Percentiles rank a stretch among this genome's conserved stretches.
These are phyloP conservation scores for Calendula officinalis DNA, from an alignment of 129 eudicot species.

Conservation along the genomic window DNA sequence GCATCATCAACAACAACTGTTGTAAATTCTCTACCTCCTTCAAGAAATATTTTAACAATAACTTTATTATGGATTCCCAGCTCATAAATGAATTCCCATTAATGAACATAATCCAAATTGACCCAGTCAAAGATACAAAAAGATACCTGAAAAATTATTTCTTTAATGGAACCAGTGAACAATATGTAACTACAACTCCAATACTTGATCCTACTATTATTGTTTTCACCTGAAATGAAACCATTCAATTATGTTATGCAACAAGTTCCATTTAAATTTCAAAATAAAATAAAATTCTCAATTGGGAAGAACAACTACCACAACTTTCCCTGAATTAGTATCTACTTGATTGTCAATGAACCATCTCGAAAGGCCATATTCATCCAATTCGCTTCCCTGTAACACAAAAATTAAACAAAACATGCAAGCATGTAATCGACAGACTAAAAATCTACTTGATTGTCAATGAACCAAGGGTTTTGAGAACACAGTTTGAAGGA, in stretches of 20 bases:
- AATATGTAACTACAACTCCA: slow-evolving; percentile 92
- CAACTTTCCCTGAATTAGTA: slow-evolving; percentile 81
- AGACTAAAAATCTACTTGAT: slow-evolving; percentile 60
- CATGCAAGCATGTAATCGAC: too few relatives aligned
- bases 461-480: slow-evolving; percentile 70
- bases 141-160: slow-evolving; percentile 68
- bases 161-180: slow-evolving; percentile 67
- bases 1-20: slow-evolving; percentile 89
- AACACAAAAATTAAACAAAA: too few relatives aligned
- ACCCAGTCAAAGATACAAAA: slow-evolving; percentile 4
- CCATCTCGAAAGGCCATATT: too few relatives aligned
- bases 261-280: slow-evolving; percentile 10
- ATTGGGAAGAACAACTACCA: slow-evolving; percentile 44
- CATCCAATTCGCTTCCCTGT: too few relatives aligned
- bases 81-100: slow-evolving; percentile 12
- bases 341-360: too few relatives aligned
- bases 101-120: slow-evolving; percentile 1
- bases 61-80: slow-evolving; percentile 90
- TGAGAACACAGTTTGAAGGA: too few relatives aligned
- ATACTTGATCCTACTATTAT: slow-evolving; percentile 95
- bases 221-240: slow-evolving; percentile 72
- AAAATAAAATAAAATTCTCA: too few relatives aligned
- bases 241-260: slow-evolving; percentile 16
- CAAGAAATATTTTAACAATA: slow-evolving; percentile 79
- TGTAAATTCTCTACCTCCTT: slow-evolving; percentile 88